Evolutionary conservation across 23 red algal species (phyloP), one percentile per base, ranked within the genome.

Genomic region (Gracilaria domingensis): DNA sequence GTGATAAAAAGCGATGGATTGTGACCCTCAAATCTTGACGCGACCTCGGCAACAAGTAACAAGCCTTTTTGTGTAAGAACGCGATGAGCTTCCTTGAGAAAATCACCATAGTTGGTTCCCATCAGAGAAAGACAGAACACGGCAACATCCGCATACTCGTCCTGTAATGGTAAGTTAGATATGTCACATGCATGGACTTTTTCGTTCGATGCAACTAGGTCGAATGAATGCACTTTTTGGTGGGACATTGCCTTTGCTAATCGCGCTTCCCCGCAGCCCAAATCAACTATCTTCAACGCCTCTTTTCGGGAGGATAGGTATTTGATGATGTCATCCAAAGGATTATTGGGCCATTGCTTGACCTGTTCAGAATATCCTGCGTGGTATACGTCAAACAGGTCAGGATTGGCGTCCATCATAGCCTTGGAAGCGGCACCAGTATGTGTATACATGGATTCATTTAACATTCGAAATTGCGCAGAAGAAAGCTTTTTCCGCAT

Each of bases 51-150:
- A 87, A 98, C 51, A 20, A 98, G 60, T 57, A 98, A 42, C 23
- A 69, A 35, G 20, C 86, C 96, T 1, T 54, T 71, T 0, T 34
- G 55, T n/a, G 37, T 71, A 7, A 98, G 76, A 26, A 95, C 84
- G 23, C 96, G 86, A 25, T 49, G 55, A 0, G 96, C 96, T 53
- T 98, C 96, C 6, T 23, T 37, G 17, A 99, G 37, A 59, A 96
- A 95, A 29, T 95, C 92, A 20, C 26, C 54, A 58, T 99, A 99
- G 82, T 99, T 94, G 9, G 89, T 95, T 45, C 94, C 94, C 97
- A 99, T 99, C 8, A 99, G 93, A 18, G 94, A 96, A 14, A 99
- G 89, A 58, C 97, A 99, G 81, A 96, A 99, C 6, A 99, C 88
- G 30, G 87, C 97, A 20, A 95, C 87, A 60, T 96, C 97, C 0